Evolutionary conservation across 2,329 filamentous ascomycete genomes (phyloP), one percentile per base, ranked within the genome.

Genomic region (Fusarium mangiferae): DNA sequence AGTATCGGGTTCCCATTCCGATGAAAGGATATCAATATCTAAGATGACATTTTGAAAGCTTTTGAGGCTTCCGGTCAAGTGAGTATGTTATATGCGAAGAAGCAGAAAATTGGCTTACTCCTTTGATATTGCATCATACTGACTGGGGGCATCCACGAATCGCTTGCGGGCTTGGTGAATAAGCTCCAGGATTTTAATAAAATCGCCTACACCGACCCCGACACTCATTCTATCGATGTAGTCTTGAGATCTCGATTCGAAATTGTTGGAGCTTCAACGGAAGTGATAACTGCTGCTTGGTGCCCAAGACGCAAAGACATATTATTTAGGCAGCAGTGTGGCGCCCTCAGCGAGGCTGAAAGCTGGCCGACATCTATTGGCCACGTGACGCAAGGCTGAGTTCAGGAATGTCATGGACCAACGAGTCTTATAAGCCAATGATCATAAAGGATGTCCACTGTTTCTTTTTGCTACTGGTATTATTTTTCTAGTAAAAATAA

Each of bases 191-290:
- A 46, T 9, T 13, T 46, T 46, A 1, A 28, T 28, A 7, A 46
- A 46, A 20, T 46, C 44, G 6, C 44, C 26, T 15, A 10, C 44
- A 20, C 44, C 44, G 13, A 46, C 5, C 26, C 26, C 44, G 44
- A 46, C 6, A 46, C 20, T 46, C 44, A 46, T 46, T 46, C 8
- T 46, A 12, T 46, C 44, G 44, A 7, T 15, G 9, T 14, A 28
- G 8, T 17, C 15, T 9, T 7, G 18, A 20, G 24, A 15, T 10
- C 6, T 7, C 22, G 14, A 2, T n/a, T n/a, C 4, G 1, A 42
- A 17, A 6, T 4, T n/a, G 14, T 17, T 6, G 10, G 7, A 18
- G 18, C 7, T 46, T 20, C 3, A 1, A 46, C 9, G 24, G 24
- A 20, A 28, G 28, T 28, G 28, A 28, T 28, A 8, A 8, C 28